Base-by-base conservation (phyloP, 2,329 filamentous ascomycete species). In the Aspergillus piperis region DNA sequence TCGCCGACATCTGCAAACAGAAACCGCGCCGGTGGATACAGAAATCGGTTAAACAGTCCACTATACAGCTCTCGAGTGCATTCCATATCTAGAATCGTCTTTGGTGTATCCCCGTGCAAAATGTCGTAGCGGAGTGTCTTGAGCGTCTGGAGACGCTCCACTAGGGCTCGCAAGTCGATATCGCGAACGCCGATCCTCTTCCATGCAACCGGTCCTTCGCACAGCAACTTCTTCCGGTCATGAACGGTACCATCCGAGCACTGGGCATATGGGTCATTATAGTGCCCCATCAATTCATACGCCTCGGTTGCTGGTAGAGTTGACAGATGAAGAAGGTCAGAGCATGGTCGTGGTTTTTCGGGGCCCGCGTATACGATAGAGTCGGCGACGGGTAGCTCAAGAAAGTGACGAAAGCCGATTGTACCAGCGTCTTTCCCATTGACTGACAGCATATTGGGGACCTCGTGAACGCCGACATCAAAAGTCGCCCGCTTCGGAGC, bases 391-490 rank as follows among this genome's bases (percentile, higher is more conserved):
- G 80, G 74, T 5, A 81, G 66, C 61, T 83, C 80, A 3, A 83
- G 71, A 57, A 78, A 83, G 67, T 81, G 72, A 32, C 79, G 77
- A 54, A 80, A 77, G 0, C 81, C 80, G 10, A 81, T 68, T 1
- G 79, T 80, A 0, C 81, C 81, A 0, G 75, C 74, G 61, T 82
- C 81, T 25, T 73, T 72, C 6, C 79, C 80, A 19, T 78, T 77
- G 13, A 75, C 71, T 17, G 73, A 75, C 3, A 81, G 71, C 81
- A 83, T 82, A 59, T 80, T 82, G 0, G 81, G 81, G 2, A 81
- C 71, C 64, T 83, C 80, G 53, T 78, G 80, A 11, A 80, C 72
- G 2, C 78, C 77, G 2, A 80, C 64, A 44, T 80, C 78, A 57
- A 80, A 80, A 2, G 75, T 74, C 3, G 77, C 74, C 54, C 75